Conservation (phyloP, 805 yeast species). For the Kregervanrija fluxuum region DNA sequence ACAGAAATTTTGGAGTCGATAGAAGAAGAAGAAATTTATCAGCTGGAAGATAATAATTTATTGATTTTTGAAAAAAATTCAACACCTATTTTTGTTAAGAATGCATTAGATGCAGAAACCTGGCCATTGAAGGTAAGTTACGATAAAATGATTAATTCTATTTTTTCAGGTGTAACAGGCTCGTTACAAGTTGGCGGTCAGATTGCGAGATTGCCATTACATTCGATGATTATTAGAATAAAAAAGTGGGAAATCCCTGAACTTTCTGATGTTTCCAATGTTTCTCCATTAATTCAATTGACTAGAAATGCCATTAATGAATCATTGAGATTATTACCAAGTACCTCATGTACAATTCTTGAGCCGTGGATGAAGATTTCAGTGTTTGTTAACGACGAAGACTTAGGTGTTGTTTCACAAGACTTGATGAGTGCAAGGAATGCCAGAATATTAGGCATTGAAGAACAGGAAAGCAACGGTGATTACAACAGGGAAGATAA, state of each 20-base stretch:
- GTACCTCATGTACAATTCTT: conserved; percentile 43
- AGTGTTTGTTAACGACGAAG: conserved; percentile 60
- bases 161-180: conserved; percentile 52
- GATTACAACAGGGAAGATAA: conserved; percentile 24
- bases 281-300: conserved; percentile 36
- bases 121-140: conserved; percentile 44
- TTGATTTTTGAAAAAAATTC: conserved; percentile 28
- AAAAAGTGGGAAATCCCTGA: conserved; percentile 44
- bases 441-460: conserved; percentile 66
- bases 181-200: conserved; percentile 66
- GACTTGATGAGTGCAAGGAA: conserved; percentile 75
- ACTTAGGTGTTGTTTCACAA: conserved; percentile 76
- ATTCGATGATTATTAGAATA: conserved; percentile 52
- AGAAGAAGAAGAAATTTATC: conserved; percentile 34
- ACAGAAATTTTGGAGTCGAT: conserved; percentile 21
- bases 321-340: conserved; percentile 26
- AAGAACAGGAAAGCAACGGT: conserved; percentile 16
- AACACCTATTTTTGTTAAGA: conserved; percentile 18
- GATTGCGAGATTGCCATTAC: conserved; percentile 46
- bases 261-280: conserved; percentile 31
- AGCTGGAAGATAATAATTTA: conserved; percentile 43
- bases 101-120: conserved; percentile 13
- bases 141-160: conserved; percentile 45
- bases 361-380: conserved; percentile 85
- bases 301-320: conserved; percentile 38